Conservation (phyloP, 495 filamentous ascomycete genomes). For the Cladorrhinum samala region DNA sequence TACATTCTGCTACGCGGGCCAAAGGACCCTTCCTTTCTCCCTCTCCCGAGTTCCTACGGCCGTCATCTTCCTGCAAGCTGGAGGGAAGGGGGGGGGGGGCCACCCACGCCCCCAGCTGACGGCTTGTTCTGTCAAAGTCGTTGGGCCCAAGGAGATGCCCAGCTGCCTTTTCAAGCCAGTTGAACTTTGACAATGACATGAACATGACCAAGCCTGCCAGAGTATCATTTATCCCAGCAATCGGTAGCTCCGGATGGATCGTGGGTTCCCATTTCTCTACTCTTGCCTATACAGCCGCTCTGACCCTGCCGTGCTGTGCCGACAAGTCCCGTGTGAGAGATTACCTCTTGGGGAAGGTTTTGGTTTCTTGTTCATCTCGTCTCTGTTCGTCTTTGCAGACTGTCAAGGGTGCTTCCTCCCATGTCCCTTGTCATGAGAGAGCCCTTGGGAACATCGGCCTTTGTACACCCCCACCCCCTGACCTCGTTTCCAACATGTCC, state of each 20-base stretch:
- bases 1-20: constrained; percentile 15
- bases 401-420: constrained; percentile 20
- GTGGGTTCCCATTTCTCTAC: constrained; percentile 8
- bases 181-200: constrained; percentile 23
- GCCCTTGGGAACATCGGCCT: constrained; percentile 18
- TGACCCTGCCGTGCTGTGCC: constrained; percentile 23
- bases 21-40: constrained; percentile 21
- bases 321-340: constrained; percentile 26
- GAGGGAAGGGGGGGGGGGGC: no score
- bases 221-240: background rate
- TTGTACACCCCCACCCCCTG: constrained; percentile 22
- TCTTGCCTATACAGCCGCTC: no score
- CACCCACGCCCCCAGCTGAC: constrained; percentile 23
- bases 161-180: constrained; percentile 21
- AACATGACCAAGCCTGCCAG: constrained; percentile 30
- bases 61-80: constrained; percentile 15
- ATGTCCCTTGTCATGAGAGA: constrained; percentile 20
- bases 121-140: constrained; percentile 1
- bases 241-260: constrained; percentile 19
- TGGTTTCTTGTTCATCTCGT: constrained; percentile 21
- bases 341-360: constrained; percentile 32
- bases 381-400: constrained; percentile 12
- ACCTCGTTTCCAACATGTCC: constrained; percentile 26
- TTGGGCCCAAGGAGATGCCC: constrained; percentile 7
- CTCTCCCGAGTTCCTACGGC: constrained; percentile 10